Base-by-base conservation (phyloP, 202 grass and related monocot genomes). In the Carex sylvatica region DNA sequence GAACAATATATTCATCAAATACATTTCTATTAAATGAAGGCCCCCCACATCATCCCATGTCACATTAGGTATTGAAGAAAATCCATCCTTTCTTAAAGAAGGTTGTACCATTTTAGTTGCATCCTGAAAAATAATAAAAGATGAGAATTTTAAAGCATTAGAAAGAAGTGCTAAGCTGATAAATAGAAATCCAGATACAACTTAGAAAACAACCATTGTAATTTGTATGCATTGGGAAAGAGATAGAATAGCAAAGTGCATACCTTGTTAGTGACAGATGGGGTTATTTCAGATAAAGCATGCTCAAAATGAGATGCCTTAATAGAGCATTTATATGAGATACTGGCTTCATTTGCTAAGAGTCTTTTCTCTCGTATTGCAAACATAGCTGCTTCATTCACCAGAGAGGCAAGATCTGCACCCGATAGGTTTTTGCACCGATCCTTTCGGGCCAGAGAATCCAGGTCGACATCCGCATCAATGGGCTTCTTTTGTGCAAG, bases 71-170 rank as follows among this genome's bases (percentile, higher is more conserved):
- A 95, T 89, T 59, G 90, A 90, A 47, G 95, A 98, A 88, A 98
- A 98, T 78, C 95, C 95, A 89, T 98, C 92, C 84, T 92, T 93
- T 91, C 90, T 98, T 84, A 94, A 86, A 58, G 92, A 98, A 40
- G 95, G 95, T 79, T 95, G 92, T 85, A 95, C 90, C 80, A 91
- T 82, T 93, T 92, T 98, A 63, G 83, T 70, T 72, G 91, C 89
- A 85, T 97, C 89, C 89, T 97, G 44, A 52, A 90, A 51, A 81
- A 51, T 66, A 18, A 23, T 66, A 15, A 9, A 82, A 9, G 3
- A 46, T 35, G 2, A 38, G 40, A 64, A 44, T 42, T 47, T 22
- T 28, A 47, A 23, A 80, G 9, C 26, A 76, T 56, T 14, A 76
- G 13, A 56, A 76, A 56, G 14, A 56, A 53, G 26, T 76, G 14